Conservation (phyloP, 1,284 basidiomycete species). For the Afroboletus lepidellus region DNA sequence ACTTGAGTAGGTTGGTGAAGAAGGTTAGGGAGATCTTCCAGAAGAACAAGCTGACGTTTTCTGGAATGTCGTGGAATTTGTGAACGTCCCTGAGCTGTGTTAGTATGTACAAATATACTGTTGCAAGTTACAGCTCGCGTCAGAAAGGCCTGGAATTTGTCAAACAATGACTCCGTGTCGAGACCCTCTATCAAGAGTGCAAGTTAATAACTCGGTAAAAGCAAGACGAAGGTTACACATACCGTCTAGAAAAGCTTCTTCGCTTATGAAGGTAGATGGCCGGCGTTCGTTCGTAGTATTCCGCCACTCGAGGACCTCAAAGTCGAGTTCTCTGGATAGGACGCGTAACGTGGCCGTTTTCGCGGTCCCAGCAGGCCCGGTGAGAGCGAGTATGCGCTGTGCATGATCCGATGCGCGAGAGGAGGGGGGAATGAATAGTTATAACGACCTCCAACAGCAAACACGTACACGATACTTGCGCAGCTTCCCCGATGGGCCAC, state of each 20-base stretch:
- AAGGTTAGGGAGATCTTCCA: conserved; percentile 93
- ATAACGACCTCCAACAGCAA: neutral
- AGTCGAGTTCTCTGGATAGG: conserved; percentile 71
- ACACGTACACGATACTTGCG: conserved; percentile 73
- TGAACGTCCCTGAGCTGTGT: conserved; percentile 10
- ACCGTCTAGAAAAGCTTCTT: conserved; percentile 11
- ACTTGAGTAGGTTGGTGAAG: conserved; percentile 70
- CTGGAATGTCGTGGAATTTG: conserved; percentile 5
- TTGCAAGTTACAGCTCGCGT: conserved; percentile 68
- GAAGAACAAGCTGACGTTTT: conserved; percentile 65
- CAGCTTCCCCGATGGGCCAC: conserved; percentile 60
- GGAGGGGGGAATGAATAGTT: neutral
- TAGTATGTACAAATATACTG: conserved; percentile 44
- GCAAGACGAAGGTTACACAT: neutral
- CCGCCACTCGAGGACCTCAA: conserved; percentile 87
- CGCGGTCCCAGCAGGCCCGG: conserved; percentile 87
- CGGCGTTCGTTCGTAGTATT: conserved; percentile 53
- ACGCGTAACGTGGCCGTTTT: conserved; percentile 87
- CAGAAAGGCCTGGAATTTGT: conserved; percentile 80
- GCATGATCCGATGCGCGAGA: neutral
- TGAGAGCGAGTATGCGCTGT: conserved; percentile 81
- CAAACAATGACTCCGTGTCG: conserved; percentile 57
- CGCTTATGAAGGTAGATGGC: conserved; percentile 3
- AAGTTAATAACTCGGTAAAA: neutral
- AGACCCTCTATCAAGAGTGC: conserved; percentile 13